Base-by-base conservation (phyloP, 202 grass and related monocot genomes). In the Setaria viridis region DNA sequence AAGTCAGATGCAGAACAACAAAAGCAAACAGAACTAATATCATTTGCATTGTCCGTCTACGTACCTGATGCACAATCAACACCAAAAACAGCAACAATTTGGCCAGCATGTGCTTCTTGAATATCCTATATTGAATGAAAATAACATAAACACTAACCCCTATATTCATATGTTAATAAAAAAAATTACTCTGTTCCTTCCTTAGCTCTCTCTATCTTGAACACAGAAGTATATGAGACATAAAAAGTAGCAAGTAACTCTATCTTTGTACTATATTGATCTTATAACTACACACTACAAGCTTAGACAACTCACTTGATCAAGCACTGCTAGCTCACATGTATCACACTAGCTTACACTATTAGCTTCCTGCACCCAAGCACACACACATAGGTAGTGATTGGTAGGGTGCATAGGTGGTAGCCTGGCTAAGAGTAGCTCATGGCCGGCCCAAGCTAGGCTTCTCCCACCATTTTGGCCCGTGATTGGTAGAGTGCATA, bases 11-110 rank as follows among this genome's bases (percentile, higher is more conserved):
- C 19, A 72, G 60, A 85, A 81, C 37, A 55, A 77, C 49, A 71
- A 2, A 41, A 57, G 3, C 12, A 81, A 84, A 79, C 7, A 82
- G 65, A 84, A 72, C 66, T 11, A 59, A 68, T 53, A 83, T 50
- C 42, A 32, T 57, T 45, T 48, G 5, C 0, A 42, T 87, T 43
- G 49, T 66, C 54, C 16, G 35, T 88, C 7, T 47, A 53, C 45
- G 35, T 79, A 92, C 93, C 96, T 85, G 96, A 99, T 20, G 93
- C 91, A 80, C 96, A 96, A 89, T 99, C 96, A 55, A 99, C 93
- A 83, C 96, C 96, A 91, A 99, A 99, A 33, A 99, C 96, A 78
- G 96, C 93, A 92, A 95, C 96, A 80, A 99, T 99, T 85, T 99
- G 96, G 43, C 96, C 96, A 89, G 93, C 86, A 90, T 94, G 93